A percentile compares a stretch with the other conserved stretches of the same genome.
Conservation (phyloP, 345 rosid genomes). For the Lepidium africanum region DNA sequence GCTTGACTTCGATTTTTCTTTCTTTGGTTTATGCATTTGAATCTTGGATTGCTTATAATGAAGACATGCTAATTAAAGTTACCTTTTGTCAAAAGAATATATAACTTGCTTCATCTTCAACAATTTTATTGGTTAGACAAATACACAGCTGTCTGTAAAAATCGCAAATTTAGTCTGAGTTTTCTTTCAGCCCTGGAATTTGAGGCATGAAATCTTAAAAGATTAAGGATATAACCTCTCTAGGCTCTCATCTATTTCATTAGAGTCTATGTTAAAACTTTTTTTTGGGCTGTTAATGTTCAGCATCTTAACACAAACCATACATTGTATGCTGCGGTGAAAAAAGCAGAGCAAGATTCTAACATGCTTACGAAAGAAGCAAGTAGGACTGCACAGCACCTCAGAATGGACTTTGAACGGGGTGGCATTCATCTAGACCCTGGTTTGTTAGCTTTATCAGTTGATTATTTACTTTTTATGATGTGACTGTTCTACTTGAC, state of each 20-base stretch:
- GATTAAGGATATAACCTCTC: neutral
- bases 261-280: neutral
- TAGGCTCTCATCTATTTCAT: neutral
- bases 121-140: neutral
- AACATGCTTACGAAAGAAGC: slow-evolving; percentile 58
- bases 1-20: slow-evolving; percentile 5
- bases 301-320: slow-evolving; percentile 86
- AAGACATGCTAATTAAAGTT: neutral
- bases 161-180: neutral
- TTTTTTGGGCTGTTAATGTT: slow-evolving; percentile 6
- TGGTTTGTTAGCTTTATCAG: slow-evolving; percentile 34
- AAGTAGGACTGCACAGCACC: slow-evolving; percentile 64
- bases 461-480: neutral
- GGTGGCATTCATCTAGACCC: slow-evolving; percentile 88
- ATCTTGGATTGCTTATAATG: neutral
- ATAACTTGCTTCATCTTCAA: neutral
- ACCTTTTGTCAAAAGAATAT: neutral
- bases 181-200: neutral
- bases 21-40: neutral
- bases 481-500: neutral
- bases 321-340: slow-evolving; percentile 71
- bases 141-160: neutral
- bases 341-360: slow-evolving; percentile 67
- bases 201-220: neutral
- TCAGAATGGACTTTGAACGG: slow-evolving; percentile 76